These are phyloP conservation scores for Suillus subaureus DNA, from an alignment of 768 basidiomycete species.

Conservation along the genomic window DNA sequence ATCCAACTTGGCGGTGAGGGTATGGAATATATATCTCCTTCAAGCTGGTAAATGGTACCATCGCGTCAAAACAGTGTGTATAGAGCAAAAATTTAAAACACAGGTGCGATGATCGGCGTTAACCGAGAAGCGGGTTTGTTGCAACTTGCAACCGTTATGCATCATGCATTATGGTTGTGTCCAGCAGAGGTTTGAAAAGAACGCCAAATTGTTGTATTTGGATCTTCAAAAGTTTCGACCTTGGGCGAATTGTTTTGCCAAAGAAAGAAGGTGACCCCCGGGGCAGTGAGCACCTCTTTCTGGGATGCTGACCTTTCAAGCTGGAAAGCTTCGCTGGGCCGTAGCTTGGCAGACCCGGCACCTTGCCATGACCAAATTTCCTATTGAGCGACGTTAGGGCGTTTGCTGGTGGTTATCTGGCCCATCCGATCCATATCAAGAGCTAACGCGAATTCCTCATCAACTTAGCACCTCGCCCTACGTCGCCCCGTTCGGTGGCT, in stretches of 20 bases:
- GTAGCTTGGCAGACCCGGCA: background rate
- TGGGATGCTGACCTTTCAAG: background rate
- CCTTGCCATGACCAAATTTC: background rate
- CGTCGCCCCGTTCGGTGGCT: background rate
- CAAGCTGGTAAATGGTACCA: constrained; percentile 85
- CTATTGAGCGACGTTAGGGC: background rate
- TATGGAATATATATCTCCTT: constrained; percentile 86
- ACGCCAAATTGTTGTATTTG: background rate
- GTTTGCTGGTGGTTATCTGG: background rate
- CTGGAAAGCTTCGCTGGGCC: background rate
- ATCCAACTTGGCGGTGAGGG: constrained; percentile 85
- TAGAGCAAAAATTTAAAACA: too few species aligned
- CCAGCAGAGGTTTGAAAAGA: background rate
- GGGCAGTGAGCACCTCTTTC: background rate
- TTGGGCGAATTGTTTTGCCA: background rate
- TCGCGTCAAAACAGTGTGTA: constrained; percentile 78
- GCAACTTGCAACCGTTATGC: background rate
- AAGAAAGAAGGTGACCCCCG: background rate
- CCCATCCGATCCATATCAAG: background rate
- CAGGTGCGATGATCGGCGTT: background rate
- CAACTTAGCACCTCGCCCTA: background rate
- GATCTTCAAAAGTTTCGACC: background rate
- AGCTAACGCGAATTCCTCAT: background rate
- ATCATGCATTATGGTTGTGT: background rate
- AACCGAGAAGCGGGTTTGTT: background rate